Percentiles rank a stretch among this genome's conserved stretches.
Evolutionary conservation across 2,329 filamentous ascomycete species (phyloP).

Genomic region (Hymenoscyphus albidus): DNA sequence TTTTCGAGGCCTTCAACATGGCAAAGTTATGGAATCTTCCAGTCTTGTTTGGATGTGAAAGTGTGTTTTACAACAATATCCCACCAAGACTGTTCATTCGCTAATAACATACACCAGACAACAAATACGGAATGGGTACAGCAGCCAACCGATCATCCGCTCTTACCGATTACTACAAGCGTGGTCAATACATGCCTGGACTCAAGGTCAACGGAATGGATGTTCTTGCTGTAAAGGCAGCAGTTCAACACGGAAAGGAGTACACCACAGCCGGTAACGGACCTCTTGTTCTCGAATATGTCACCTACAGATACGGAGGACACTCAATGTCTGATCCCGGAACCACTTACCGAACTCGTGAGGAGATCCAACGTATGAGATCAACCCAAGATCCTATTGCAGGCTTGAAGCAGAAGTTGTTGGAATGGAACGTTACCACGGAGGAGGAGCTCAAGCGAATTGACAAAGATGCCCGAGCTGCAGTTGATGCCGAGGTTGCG

Average conservation of each 20-base stretch:
- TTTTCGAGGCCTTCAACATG: slow-evolving; percentile 99
- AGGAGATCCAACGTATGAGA: slow-evolving; percentile 99
- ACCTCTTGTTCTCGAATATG: slow-evolving; percentile 95
- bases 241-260: slow-evolving; percentile 89
- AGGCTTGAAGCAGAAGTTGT: slow-evolving; percentile 94
- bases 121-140: slow-evolving; percentile 99
- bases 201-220: slow-evolving; percentile 99
- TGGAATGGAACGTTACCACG: slow-evolving; percentile 87
- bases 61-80: slow-evolving; percentile 54
- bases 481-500: slow-evolving; percentile 87
- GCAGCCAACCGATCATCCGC: slow-evolving; percentile 90
- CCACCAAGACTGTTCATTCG: not conserved
- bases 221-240: slow-evolving; percentile 94
- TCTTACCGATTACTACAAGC: slow-evolving; percentile 99
- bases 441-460: slow-evolving; percentile 96
- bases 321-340: slow-evolving; percentile 99
- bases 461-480: slow-evolving; percentile 85
- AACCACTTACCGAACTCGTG: slow-evolving; percentile 97
- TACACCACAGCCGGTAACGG: slow-evolving; percentile 80
- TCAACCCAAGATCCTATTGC: slow-evolving; percentile 98
- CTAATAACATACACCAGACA: slow-evolving; percentile 59
- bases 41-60: slow-evolving; percentile 95
- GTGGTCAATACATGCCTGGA: slow-evolving; percentile 98
- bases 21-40: slow-evolving; percentile 98
- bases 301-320: slow-evolving; percentile 98